A percentile compares a stretch with the other conserved stretches of the same genome.
Evolutionary conservation across 192 early-diverging fungal genomes (phyloP).

Genomic region (Lobosporangium transversale): DNA sequence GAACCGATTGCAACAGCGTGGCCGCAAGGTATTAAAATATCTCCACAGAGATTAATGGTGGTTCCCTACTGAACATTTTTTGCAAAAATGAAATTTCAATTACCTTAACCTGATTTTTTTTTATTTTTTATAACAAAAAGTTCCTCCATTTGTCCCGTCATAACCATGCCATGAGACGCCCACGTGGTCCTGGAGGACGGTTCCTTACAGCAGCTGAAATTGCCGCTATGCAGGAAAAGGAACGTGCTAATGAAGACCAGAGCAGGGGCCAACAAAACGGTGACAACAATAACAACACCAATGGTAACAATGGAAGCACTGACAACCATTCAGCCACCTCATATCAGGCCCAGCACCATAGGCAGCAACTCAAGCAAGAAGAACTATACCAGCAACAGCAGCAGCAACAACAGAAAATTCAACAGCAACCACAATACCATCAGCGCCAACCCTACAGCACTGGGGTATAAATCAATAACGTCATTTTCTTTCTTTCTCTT

Average conservation of each 20-base stretch:
- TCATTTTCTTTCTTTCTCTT: not conserved
- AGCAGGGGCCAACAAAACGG: too few species aligned
- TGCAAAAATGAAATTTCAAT: not conserved
- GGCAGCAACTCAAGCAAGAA: constrained; percentile 46
- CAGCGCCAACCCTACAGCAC: constrained; percentile 9
- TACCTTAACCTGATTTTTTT: not conserved
- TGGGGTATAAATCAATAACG: not conserved
- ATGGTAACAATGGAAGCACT: constrained; percentile 1
- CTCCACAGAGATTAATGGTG: not conserved
- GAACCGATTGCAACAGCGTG: constrained; percentile 72
- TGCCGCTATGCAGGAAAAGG: constrained; percentile 36
- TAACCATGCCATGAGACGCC: constrained; percentile 94
- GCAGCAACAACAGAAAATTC: constrained; percentile 13
- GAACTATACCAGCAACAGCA: constrained; percentile 23
- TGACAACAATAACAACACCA: constrained; percentile 3
- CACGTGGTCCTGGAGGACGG: constrained; percentile 95
- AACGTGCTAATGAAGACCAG: not conserved
- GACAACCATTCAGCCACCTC: constrained; percentile 10
- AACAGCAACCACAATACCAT: constrained; percentile 14
- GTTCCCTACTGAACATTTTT: not conserved
- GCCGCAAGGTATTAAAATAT: constrained; percentile 49
- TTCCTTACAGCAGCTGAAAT: constrained; percentile 74
- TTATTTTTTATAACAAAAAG: constrained; percentile 42
- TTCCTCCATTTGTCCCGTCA: constrained; percentile 98
- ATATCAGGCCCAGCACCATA: constrained; percentile 37